Percentiles rank a stretch among this genome's conserved stretches.
Conservation (phyloP, 257 asterid species). For the Striga asiatica region DNA sequence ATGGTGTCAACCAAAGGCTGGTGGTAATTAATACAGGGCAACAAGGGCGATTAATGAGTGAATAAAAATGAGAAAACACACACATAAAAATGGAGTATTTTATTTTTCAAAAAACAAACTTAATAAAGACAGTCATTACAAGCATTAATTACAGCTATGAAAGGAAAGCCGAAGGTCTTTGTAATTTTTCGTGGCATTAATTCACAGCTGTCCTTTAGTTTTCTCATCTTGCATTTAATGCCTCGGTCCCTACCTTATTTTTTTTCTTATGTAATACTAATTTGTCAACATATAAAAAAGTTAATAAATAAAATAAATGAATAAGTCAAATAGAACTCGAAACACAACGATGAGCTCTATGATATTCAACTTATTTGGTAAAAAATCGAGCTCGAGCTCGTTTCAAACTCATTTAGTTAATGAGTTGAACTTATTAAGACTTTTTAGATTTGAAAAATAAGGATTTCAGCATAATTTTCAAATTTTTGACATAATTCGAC, state of each 20-base stretch:
- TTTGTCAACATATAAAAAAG: not conserved
- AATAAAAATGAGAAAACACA: slow-evolving; percentile 15
- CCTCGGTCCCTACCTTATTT: slow-evolving; percentile 14
- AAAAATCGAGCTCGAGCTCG: no score
- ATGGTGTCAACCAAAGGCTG: slow-evolving; percentile 20
- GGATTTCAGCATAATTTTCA: no score
- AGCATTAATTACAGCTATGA: slow-evolving; percentile 31
- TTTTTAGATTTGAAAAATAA: no score
- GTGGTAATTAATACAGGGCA: slow-evolving; percentile 19
- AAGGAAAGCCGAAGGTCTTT: slow-evolving; percentile 33
- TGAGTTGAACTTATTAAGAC: no score
- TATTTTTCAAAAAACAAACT: not conserved
- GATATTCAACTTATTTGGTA: no score
- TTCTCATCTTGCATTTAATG: slow-evolving; percentile 41
- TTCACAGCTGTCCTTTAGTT: slow-evolving; percentile 48
- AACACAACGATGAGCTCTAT: no score
- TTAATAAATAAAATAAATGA: not conserved
- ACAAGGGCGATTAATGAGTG: slow-evolving; percentile 30
- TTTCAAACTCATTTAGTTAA: no score
- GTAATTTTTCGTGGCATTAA: slow-evolving; percentile 31
- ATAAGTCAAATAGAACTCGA: no score
- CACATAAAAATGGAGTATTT: not conserved
- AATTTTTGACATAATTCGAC: no score
- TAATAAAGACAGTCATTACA: slow-evolving; percentile 29
- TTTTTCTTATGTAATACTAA: not conserved